Base-by-base conservation (phyloP, 805 yeast species). In the Phaffomyces thermotolerans region DNA sequence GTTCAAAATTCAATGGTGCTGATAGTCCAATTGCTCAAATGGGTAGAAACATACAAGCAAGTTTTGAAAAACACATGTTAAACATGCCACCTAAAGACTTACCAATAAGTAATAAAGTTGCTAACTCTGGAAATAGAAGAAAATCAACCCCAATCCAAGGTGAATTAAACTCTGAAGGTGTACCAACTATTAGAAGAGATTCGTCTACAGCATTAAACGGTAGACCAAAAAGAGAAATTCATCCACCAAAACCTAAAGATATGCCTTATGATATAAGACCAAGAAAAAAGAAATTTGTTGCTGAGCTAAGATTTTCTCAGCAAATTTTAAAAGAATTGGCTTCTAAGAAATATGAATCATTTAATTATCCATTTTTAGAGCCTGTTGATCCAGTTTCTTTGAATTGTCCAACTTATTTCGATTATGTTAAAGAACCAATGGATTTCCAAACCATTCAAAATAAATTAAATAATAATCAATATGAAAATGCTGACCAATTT, bases 321-420 rank as follows among this genome's bases (percentile, higher is more conserved):
- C 84, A 78, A 59, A 78, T 90, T 4, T 65, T 93, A 44, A 86
- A 84, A 60, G 99, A 93, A 56, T 69, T 93, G 59, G 71, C 70
- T 45, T 78, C 85, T 15, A 91, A 91, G 64, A 90, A 88, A 66
- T 84, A 88, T 63, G 87, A 84, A 56, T 73, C 80, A 36, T 82
- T 84, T 58, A 81, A 91, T 52, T 93, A 82, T 66, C 97, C 99
- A 27, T 93, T 93, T 57, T 65, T 91, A 57, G 83, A 77, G 46
- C 98, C 99, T 1, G 99, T 93, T 35, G 98, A 93, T 63, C 93
- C 96, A 0, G 89, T 90, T 29, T 95, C 96, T 14, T 74, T 91
- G 58, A 88, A 87, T 56, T 82, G 95, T 52, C 99, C 99, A 25
- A 79, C 89, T 36, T 93, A 93, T 63, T 76, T 77, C 53, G 95